These are phyloP conservation scores for Diospyros lotus DNA, from an alignment of 148 eudicot species.

Conservation along the genomic window DNA sequence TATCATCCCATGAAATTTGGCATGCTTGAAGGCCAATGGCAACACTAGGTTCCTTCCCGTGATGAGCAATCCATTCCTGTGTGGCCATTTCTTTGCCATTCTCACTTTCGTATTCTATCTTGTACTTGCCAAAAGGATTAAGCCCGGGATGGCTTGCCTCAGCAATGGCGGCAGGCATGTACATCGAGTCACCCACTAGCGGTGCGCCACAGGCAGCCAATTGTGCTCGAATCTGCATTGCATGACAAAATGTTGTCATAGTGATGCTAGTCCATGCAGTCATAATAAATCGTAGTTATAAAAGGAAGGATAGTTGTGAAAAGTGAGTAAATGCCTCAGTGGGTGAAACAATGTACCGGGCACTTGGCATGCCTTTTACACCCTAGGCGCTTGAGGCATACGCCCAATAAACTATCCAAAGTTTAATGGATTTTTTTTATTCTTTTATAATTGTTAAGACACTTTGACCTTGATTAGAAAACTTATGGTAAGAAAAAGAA, in stretches of 20 bases:
- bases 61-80: conserved; percentile 65
- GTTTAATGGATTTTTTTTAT: too few species aligned
- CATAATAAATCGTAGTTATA: not conserved
- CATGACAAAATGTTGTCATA: not conserved
- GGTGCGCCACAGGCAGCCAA: conserved; percentile 94
- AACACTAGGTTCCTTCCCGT: conserved; percentile 84
- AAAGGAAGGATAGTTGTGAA: too few species aligned
- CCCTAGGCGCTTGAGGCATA: too few species aligned
- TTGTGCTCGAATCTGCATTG: conserved; percentile 81
- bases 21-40: conserved; percentile 97
- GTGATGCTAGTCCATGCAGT: not conserved
- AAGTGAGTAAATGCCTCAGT: too few species aligned
- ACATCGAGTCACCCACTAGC: conserved; percentile 90
- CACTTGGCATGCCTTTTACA: too few species aligned
- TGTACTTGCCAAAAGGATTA: conserved; percentile 58
- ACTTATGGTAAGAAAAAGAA: too few species aligned
- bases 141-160: conserved; percentile 56
- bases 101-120: conserved; percentile 36
- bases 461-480: too few species aligned
- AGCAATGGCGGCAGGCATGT: conserved; percentile 83
- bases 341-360: too few species aligned
- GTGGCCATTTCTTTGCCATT: conserved; percentile 38
- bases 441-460: too few species aligned
- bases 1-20: conserved; percentile 84
- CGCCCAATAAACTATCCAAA: too few species aligned